Conservation (phyloP, 1,284 basidiomycete genomes). For the Apiotrichum gamsii region DNA sequence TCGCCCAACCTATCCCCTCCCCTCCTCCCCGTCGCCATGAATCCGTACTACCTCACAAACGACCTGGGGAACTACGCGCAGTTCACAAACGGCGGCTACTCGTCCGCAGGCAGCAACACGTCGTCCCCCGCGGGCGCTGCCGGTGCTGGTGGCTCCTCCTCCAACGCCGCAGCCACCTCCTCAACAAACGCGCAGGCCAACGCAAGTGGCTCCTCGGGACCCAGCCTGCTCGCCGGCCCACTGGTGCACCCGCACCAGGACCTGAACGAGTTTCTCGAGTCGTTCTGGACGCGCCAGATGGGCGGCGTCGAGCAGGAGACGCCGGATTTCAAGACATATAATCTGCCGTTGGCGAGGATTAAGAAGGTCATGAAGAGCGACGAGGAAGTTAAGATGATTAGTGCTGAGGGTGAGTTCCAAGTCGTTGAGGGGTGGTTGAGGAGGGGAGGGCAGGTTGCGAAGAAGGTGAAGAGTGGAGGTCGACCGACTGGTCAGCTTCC, state of each 20-base stretch:
- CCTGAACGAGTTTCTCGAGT: constrained; percentile 41
- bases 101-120: constrained; percentile 13
- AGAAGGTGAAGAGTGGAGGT: too few relatives aligned
- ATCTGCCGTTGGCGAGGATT: constrained; percentile 64
- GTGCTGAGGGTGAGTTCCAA: constrained; percentile 67
- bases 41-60: constrained; percentile 18
- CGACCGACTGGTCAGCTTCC: too few relatives aligned
- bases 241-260: constrained; percentile 41
- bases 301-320: constrained; percentile 41
- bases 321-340: constrained; percentile 42
- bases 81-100: constrained; percentile 13
- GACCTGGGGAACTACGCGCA: constrained; percentile 7
- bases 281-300: constrained; percentile 47
- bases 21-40: constrained; percentile 4
- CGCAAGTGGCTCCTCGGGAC: too few relatives aligned
- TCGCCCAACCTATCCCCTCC: too few relatives aligned
- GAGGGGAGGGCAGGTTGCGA: neutral
- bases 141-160: neutral
- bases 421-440: constrained; percentile 2
- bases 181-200: too few relatives aligned
- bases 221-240: constrained; percentile 15
- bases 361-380: constrained; percentile 99
- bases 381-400: constrained; percentile 97
- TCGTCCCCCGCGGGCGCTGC: constrained; percentile 67
- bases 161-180: neutral